Evolutionary conservation across 768 basidiomycete species (phyloP).

Genomic region (Collybia sp.): DNA sequence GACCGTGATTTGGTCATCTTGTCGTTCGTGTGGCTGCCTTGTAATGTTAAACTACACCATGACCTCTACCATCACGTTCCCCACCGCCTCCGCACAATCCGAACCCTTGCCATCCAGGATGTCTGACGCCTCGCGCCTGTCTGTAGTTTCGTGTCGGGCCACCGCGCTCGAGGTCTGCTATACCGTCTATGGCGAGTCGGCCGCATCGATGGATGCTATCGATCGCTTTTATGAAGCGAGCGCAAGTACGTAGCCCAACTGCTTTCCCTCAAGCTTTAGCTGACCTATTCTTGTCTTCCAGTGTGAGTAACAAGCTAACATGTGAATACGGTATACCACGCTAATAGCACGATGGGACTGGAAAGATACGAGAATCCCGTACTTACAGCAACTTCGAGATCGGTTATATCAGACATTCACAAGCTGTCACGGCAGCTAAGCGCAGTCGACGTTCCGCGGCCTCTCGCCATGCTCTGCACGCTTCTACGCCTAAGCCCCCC

Average conservation of each 20-base stretch:
- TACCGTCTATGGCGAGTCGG: constrained; percentile 58
- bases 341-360: background rate
- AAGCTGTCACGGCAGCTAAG: constrained; percentile 55
- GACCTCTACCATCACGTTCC: too few species aligned
- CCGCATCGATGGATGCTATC: constrained; percentile 45
- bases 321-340: constrained; percentile 1
- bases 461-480: constrained; percentile 53
- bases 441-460: constrained; percentile 63
- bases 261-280: constrained; percentile 6
- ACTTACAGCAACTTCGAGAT: constrained; percentile 69
- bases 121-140: constrained; percentile 20
- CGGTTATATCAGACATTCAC: constrained; percentile 69
- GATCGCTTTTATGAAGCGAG: constrained; percentile 67
- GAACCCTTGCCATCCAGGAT: constrained; percentile 1
- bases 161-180: constrained; percentile 69
- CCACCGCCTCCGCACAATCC: too few species aligned
- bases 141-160: constrained; percentile 41
- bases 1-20: too few species aligned
- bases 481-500: constrained; percentile 44
- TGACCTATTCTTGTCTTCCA: constrained; percentile 15
- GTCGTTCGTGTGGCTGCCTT: too few species aligned
- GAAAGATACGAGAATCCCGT: constrained; percentile 78
- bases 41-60: too few species aligned
- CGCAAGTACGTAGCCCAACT: constrained; percentile 45
- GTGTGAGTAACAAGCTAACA: constrained; percentile 29